These are phyloP conservation scores for Aspergillus sclerotioniger DNA, from an alignment of 495 filamentous ascomycete species.

Conservation along the genomic window DNA sequence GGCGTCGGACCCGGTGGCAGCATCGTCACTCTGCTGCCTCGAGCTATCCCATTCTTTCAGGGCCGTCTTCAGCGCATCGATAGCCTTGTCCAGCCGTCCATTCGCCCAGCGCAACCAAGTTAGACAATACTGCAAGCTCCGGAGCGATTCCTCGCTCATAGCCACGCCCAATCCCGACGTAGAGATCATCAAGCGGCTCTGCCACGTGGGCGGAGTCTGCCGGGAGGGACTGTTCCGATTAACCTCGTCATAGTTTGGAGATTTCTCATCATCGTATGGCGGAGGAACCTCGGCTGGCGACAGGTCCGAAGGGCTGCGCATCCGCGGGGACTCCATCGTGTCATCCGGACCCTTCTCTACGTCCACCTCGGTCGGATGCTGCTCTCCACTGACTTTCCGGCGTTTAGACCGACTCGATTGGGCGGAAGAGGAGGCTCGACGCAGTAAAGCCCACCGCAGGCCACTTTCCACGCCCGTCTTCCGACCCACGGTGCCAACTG, in stretches of 20 bases:
- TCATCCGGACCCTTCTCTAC: slow-evolving; percentile 9
- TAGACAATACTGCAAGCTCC: slow-evolving; percentile 74
- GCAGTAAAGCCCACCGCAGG: slow-evolving; percentile 70
- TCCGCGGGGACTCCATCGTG: slow-evolving; percentile 17
- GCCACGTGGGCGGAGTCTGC: slow-evolving; percentile 58
- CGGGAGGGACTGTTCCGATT: slow-evolving; percentile 28
- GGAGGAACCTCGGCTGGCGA: slow-evolving; percentile 67
- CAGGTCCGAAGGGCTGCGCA: slow-evolving; percentile 42
- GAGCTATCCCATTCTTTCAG: slow-evolving; percentile 72
- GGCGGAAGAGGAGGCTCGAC: slow-evolving; percentile 34
- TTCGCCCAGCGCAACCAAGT: slow-evolving; percentile 75
- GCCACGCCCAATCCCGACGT: slow-evolving; percentile 83
- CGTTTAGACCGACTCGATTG: slow-evolving; percentile 59
- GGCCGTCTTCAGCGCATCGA: slow-evolving; percentile 64
- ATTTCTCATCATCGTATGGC: slow-evolving; percentile 73
- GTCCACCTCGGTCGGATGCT: slow-evolving; percentile 28
- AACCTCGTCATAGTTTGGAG: slow-evolving; percentile 66
- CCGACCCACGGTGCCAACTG: slow-evolving; percentile 74
- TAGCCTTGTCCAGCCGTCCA: slow-evolving; percentile 65
- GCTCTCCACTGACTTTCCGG: slow-evolving; percentile 53
- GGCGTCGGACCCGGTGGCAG: slow-evolving; percentile 22
- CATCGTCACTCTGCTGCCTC: slow-evolving; percentile 23
- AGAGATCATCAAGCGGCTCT: slow-evolving; percentile 73
- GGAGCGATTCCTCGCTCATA: slow-evolving; percentile 79
- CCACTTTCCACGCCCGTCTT: slow-evolving; percentile 81